A percentile compares a stretch with the other conserved stretches of the same genome.
These are phyloP conservation scores for Rhizophagus sp. DNA, from an alignment of 192 early-diverging fungal species.

Conservation along the genomic window DNA sequence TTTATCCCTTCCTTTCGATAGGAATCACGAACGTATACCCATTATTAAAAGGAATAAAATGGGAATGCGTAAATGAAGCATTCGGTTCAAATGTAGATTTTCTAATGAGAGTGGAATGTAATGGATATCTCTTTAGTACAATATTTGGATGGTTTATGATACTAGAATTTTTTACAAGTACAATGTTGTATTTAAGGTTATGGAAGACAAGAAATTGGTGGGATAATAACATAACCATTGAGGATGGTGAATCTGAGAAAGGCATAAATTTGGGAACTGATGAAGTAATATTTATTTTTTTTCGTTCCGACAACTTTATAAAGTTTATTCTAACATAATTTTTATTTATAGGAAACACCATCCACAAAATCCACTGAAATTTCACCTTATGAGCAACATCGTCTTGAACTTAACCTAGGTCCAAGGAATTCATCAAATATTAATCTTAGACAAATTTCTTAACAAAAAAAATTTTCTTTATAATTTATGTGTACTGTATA, in stretches of 20 bases:
- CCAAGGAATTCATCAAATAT: neutral
- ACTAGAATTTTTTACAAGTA: neutral
- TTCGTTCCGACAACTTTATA: neutral
- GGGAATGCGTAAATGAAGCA: neutral
- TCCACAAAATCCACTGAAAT: neutral
- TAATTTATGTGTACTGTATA: too few relatives aligned
- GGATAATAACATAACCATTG: too few relatives aligned
- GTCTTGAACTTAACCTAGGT: neutral
- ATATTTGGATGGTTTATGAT: neutral
- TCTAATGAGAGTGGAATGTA: neutral
- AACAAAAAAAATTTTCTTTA: too few relatives aligned
- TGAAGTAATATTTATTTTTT: neutral
- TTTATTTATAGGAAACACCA: neutral
- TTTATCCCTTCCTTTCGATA: neutral
- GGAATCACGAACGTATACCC: neutral
- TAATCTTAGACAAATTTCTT: too few relatives aligned
- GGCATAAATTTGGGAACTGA: neutral
- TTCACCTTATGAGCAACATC: neutral
- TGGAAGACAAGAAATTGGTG: too few relatives aligned
- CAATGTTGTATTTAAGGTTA: neutral
- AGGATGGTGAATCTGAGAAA: neutral
- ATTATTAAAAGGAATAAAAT: neutral
- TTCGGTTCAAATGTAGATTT: neutral
- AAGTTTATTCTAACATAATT: neutral
- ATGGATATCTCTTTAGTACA: neutral